These are phyloP conservation scores for Tricholoma matsutake DNA, from an alignment of 768 basidiomycete genomes.

Conservation along the genomic window DNA sequence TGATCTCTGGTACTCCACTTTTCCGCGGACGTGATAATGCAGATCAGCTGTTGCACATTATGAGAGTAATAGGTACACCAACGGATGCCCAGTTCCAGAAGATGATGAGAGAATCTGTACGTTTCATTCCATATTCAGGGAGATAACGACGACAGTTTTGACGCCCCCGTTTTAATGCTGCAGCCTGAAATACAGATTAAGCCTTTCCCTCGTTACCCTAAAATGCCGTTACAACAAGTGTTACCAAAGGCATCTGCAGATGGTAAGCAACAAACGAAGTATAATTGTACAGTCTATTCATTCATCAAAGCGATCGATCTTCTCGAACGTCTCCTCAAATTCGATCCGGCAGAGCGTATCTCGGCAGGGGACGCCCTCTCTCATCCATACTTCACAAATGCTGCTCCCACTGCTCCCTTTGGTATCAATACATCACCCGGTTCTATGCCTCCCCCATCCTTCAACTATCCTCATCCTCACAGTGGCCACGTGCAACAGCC, in stretches of 20 bases:
- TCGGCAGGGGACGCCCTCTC: slow-evolving; percentile 88
- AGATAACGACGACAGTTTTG: not conserved
- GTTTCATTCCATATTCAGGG: slow-evolving; percentile 23
- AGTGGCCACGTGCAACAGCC: slow-evolving; percentile 51
- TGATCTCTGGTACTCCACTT: slow-evolving; percentile 96
- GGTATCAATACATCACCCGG: slow-evolving; percentile 44
- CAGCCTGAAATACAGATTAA: slow-evolving; percentile 84
- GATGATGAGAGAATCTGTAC: slow-evolving; percentile 85
- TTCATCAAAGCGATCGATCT: slow-evolving; percentile 79
- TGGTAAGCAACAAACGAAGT: slow-evolving; percentile 40
- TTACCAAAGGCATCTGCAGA: slow-evolving; percentile 84
- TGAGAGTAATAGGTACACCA: slow-evolving; percentile 95
- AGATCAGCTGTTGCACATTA: slow-evolving; percentile 96
- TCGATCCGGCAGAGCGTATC: slow-evolving; percentile 89
- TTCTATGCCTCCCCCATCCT: slow-evolving; percentile 65
- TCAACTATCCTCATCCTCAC: slow-evolving; percentile 67
- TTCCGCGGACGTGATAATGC: slow-evolving; percentile 97
- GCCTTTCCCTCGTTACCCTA: slow-evolving; percentile 84
- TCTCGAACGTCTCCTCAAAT: slow-evolving; percentile 91
- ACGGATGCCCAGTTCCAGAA: slow-evolving; percentile 84
- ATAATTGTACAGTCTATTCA: not conserved
- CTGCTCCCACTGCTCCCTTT: slow-evolving; percentile 40
- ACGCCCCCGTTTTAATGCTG: slow-evolving; percentile 3
- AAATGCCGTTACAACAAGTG: slow-evolving; percentile 76
- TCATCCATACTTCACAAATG: slow-evolving; percentile 86